Percentiles rank a stretch among this genome's conserved stretches.
Conservation (phyloP, 345 rosid genomes). For the Salix arbutifolia region DNA sequence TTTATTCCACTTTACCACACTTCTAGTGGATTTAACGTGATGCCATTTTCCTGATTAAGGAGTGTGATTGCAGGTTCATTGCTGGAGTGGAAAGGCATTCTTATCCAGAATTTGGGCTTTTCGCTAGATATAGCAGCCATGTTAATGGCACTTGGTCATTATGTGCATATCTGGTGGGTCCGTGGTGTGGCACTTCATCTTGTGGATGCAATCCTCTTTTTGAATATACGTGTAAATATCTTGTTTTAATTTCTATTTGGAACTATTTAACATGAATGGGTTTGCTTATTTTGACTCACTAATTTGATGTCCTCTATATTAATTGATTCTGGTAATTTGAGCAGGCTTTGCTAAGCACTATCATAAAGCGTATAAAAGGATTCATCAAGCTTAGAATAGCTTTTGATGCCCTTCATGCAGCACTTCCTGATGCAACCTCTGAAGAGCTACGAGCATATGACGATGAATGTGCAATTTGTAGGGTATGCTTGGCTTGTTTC, state of each 20-base stretch:
- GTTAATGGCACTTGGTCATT: constrained; percentile 90
- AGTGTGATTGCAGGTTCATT: constrained; percentile 59
- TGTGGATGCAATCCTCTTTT: constrained; percentile 80
- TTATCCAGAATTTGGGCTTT: constrained; percentile 89
- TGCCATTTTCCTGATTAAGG: constrained; percentile 11
- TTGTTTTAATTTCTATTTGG: constrained; percentile 1
- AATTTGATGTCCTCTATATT: not conserved
- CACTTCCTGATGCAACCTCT: constrained; percentile 95
- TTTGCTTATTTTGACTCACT: constrained; percentile 10
- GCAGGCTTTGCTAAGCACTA: constrained; percentile 92
- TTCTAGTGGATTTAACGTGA: constrained; percentile 5
- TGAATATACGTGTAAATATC: constrained; percentile 82
- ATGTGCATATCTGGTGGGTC: constrained; percentile 89
- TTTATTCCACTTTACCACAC: not conserved
- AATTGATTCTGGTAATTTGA: constrained; percentile 19
- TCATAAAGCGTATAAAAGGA: constrained; percentile 83
- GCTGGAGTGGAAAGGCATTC: constrained; percentile 90
- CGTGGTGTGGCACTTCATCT: constrained; percentile 95
- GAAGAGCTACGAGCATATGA: constrained; percentile 82
- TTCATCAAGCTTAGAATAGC: constrained; percentile 80
- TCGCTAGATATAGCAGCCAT: constrained; percentile 86
- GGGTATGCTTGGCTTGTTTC: constrained; percentile 51
- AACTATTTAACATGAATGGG: not conserved
- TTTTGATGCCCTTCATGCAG: constrained; percentile 88
- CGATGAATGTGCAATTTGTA: constrained; percentile 98